These are phyloP conservation scores for Penicillium verhagenii DNA, from an alignment of 495 filamentous ascomycete species.

Conservation along the genomic window DNA sequence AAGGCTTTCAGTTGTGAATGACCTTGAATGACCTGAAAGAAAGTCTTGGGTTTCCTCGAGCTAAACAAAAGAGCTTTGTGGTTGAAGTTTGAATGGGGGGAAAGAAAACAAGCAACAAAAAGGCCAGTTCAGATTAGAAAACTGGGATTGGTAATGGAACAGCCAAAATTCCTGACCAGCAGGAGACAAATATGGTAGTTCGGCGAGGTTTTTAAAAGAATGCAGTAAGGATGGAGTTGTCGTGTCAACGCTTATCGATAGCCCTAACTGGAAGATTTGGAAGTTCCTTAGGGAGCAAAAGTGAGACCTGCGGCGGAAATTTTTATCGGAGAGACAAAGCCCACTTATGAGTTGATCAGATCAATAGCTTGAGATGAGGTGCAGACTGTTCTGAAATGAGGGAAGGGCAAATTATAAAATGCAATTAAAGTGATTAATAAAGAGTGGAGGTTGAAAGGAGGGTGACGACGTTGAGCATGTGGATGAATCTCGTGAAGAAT, in stretches of 20 bases:
- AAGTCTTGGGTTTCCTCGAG: not conserved
- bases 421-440: conserved; percentile 15
- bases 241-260: conserved; percentile 48
- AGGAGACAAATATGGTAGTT: conserved; percentile 22
- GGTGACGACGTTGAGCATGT: conserved; percentile 36
- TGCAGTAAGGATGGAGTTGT: conserved; percentile 49
- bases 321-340: conserved; percentile 22
- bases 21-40: too few relatives aligned
- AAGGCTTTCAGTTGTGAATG: too few relatives aligned
- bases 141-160: not conserved
- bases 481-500: conserved; percentile 43
- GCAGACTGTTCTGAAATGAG: not conserved
- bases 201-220: conserved; percentile 23
- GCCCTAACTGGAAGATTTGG: conserved; percentile 32
- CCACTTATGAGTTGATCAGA: conserved; percentile 9
- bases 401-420: not conserved
- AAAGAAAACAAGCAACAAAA: not conserved
- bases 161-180: conserved; percentile 24
- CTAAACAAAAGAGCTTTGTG: not conserved
- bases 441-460: conserved; percentile 7
- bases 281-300: not conserved
- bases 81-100: too few relatives aligned
- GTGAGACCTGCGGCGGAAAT: conserved; percentile 34
- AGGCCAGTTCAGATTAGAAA: not conserved
- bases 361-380: conserved; percentile 19